These are phyloP conservation scores for Oenanthe javanica DNA, from an alignment of 140 eudicot genomes.

Conservation along the genomic window DNA sequence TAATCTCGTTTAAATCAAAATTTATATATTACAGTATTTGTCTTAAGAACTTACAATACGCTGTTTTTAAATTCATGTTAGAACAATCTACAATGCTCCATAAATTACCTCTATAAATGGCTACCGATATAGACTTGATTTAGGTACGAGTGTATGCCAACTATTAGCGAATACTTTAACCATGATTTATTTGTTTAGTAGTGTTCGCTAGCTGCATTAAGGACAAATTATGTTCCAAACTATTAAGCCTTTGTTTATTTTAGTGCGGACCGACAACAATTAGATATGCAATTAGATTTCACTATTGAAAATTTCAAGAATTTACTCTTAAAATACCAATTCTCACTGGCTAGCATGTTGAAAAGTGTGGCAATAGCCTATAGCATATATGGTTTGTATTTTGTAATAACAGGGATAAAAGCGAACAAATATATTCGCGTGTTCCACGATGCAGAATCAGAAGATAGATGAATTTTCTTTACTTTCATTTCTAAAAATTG, in stretches of 20 bases:
- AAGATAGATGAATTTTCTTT: too few species aligned
- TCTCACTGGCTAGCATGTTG: background rate
- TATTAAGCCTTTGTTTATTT: background rate
- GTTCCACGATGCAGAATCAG: background rate
- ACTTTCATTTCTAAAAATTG: too few species aligned
- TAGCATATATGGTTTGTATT: too few species aligned
- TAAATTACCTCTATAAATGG: background rate
- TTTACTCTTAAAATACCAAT: background rate
- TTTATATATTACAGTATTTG: too few species aligned
- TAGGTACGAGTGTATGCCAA: slow-evolving; percentile 5
- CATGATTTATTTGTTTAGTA: background rate
- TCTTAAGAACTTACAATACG: too few species aligned
- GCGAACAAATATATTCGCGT: background rate
- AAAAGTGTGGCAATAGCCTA: background rate
- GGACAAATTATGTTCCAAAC: slow-evolving; percentile 2
- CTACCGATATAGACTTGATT: background rate
- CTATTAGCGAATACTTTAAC: background rate
- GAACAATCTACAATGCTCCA: background rate
- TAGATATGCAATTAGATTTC: background rate
- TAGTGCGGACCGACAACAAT: background rate
- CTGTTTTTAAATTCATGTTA: background rate
- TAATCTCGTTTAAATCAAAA: background rate
- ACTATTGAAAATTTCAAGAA: background rate
- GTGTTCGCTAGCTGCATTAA: slow-evolving; percentile 4
- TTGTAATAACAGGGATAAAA: background rate